phyloP scores from a whole-genome alignment of 352 stramenopile genomes.

The Pythium pyrilobum region DNA sequence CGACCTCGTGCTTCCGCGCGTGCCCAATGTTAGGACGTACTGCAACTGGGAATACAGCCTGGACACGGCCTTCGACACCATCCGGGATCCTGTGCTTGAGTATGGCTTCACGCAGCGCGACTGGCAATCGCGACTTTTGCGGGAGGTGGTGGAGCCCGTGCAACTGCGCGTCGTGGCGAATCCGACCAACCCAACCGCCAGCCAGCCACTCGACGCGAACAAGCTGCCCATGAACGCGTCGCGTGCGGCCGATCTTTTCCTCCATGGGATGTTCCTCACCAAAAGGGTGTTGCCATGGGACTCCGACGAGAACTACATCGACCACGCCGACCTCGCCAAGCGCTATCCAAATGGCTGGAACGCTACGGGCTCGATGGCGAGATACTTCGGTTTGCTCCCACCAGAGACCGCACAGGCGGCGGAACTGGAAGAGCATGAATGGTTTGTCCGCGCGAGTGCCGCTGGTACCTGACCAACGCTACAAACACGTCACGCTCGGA shows the following conservation, averaged over 20 bases:
- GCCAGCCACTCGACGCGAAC: not conserved
- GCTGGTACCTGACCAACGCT: not conserved
- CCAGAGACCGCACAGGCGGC: not conserved
- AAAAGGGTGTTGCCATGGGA: slow-evolving; percentile 3
- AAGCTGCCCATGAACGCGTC: slow-evolving; percentile 18
- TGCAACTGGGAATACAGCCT: not conserved
- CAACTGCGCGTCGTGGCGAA: slow-evolving; percentile 2
- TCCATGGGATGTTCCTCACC: not conserved
- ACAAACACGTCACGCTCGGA: not conserved
- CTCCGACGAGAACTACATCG: not conserved
- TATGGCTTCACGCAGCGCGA: slow-evolving; percentile 6
- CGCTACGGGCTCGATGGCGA: not conserved
- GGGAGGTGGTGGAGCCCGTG: not conserved
- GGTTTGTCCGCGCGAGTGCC: not conserved
- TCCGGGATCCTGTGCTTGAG: not conserved
- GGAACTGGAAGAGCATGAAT: not conserved
- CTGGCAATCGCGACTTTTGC: slow-evolving; percentile 2
- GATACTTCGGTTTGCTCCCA: not conserved
- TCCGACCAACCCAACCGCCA: not conserved
- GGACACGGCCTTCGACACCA: not conserved
- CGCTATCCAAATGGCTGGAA: not conserved
- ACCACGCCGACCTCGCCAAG: not conserved
- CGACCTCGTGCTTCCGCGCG: not conserved
- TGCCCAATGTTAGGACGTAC: not conserved
- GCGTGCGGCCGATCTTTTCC: slow-evolving; percentile 5